These are phyloP conservation scores for Begonia loranthoides DNA, from an alignment of 306 rosid genomes.

Conservation along the genomic window DNA sequence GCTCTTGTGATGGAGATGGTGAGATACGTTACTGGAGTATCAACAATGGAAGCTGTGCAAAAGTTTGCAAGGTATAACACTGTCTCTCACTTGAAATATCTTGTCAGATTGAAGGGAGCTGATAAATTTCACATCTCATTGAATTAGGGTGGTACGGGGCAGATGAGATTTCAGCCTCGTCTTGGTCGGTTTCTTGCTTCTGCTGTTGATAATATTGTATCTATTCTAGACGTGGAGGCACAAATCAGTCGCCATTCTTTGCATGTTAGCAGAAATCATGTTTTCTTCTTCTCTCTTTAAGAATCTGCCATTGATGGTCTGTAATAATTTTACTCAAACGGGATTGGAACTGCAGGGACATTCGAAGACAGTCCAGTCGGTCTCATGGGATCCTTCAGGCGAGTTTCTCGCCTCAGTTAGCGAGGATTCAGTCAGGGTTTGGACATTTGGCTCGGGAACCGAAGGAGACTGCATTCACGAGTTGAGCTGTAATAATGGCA, in stretches of 20 bases:
- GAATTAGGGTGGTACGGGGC: conserved; percentile 73
- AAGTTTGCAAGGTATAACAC: conserved; percentile 53
- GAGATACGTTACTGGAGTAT: conserved; percentile 96
- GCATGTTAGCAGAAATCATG: conserved; percentile 33
- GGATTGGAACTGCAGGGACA: conserved; percentile 56
- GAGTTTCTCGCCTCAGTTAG: conserved; percentile 88
- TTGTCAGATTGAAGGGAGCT: too few species aligned
- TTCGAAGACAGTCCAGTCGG: conserved; percentile 48
- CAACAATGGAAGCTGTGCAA: conserved; percentile 62
- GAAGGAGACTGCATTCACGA: conserved; percentile 86
- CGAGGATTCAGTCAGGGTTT: conserved; percentile 89
- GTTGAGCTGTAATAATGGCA: conserved; percentile 72
- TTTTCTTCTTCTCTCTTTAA: too few species aligned
- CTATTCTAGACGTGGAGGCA: conserved; percentile 87
- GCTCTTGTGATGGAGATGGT: conserved; percentile 92
- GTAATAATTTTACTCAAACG: neutral
- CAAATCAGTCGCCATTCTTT: conserved; percentile 58
- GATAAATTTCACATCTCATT: neutral
- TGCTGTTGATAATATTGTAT: conserved; percentile 75
- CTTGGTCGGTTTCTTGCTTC: conserved; percentile 82
- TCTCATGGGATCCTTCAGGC: conserved; percentile 95
- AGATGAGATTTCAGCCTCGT: conserved; percentile 89
- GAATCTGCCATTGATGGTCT: too few species aligned
- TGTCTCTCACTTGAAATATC: too few species aligned
- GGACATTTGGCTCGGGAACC: conserved; percentile 69